Evolutionary conservation across 441 rosid genomes (phyloP), one percentile per base, ranked within the genome.

Genomic region (Eruca vesicaria): DNA sequence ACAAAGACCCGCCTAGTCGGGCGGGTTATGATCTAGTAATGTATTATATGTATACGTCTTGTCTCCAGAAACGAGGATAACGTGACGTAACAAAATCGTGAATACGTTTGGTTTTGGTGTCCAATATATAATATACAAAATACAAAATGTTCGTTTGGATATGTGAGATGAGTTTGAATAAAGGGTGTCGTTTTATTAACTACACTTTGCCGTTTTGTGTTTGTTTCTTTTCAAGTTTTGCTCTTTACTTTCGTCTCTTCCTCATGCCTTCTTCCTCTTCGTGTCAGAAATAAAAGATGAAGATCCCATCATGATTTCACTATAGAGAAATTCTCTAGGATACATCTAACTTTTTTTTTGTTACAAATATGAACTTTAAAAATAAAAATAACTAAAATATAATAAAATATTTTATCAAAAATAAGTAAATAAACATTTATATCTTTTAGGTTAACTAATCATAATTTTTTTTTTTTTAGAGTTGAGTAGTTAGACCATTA

Each of bases 201-300:
- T 55, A 62, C 65, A 56, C 74, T 68, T 68, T 78, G 78, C 81
- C 74, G 78, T 78, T 73, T 78, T 73, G 81, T 63, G 62, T 78
- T 72, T 66, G 77, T 78, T 71, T 35, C 15, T 66, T 36, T 71
- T 50, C 71, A 1, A 21, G n/a, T 45, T 66, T 53, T 53, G 58
- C 28, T 53, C 7, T 53, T 20, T 53, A 53, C 28, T 20, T 53
- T 53, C 14, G 76, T 73, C 74, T 55, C 56, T 78, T 78, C 81
- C 48, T 32, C 74, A 71, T 77, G 80, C 80, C 59, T 28, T 72
- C 31, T 66, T 59, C 52, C 61, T 67, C 68, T 62, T 68, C 61
- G 48, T 78, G 78, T 78, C 78, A 72, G 81, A 72, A 68, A 53
- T 36, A 57, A 52, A 19, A 52, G 58, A 52, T 9, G 43, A 78